Base-by-base conservation (phyloP, 345 rosid species). In the Chamaenerion angustifolium region DNA sequence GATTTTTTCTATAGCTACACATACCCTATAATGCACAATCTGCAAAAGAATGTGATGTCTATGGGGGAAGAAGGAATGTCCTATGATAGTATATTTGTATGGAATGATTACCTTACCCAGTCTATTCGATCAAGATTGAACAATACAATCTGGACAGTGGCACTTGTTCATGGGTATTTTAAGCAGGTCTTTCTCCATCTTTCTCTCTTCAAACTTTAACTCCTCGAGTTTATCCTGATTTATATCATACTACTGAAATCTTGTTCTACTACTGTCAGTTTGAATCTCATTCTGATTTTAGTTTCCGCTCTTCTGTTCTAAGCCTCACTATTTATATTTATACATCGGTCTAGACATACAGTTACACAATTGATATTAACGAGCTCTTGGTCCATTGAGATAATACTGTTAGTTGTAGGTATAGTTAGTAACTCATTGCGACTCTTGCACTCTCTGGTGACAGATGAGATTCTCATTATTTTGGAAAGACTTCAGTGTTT, bases 1-100 rank as follows among this genome's bases (percentile, higher is more conserved):
- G 96, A 92, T 73, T 92, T 92, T 62, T 92, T 77, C 85, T 92
- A 71, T 69, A 92, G 98, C 52, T 92, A 87, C 67, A 87, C 95
- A 7, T 87, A 92, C 69, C 98, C 98, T 46, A 68, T 92, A 68
- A 92, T 92, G 98, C 98, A 80, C 62, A 73, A 84, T 73, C 70
- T 87, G 87, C 98, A 92, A 63, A 84, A 76, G 54, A 92, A 82
- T 71, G 87, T 82, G 55, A 57, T 63, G 18, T 68, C 89, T 21
- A 50, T 65, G 55, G 84, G 84, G 15, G 78, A 79, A 54, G 86
- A 77, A 66, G 74, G 77, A 56, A 80, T 82, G 75, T 84, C 86
- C 43, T 87, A 82, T 67, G 94, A 92, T 58, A 71, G 71, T 60
- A 80, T 87, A 59, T 92, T 92, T 46, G 95, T 92, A 54, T 92